Evolutionary conservation across 106 monocot species (phyloP).

Genomic region (Acorus calamus): DNA sequence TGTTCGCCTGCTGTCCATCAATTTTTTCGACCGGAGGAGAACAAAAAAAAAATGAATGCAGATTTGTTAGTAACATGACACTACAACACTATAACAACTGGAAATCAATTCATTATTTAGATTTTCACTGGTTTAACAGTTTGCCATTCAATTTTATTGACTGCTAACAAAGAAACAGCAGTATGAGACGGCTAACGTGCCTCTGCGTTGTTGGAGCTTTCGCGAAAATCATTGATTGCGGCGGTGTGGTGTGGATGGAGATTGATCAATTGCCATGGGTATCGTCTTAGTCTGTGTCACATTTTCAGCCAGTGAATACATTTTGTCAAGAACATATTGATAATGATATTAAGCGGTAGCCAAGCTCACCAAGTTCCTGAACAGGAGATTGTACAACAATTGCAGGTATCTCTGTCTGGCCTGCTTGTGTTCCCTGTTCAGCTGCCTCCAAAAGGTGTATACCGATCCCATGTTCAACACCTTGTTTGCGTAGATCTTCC

Average conservation of each 20-base stretch:
- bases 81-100: not conserved
- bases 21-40: too few species aligned
- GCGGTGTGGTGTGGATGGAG: not conserved
- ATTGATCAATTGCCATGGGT: conserved; percentile 15
- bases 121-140: too few species aligned
- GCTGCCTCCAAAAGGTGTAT: conserved; percentile 65
- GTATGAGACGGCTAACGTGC: conserved; percentile 23
- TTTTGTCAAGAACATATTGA: too few species aligned
- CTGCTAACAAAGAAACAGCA: not conserved
- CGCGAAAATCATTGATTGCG: not conserved
- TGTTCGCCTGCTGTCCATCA: conserved; percentile 12
- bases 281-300: conserved; percentile 32
- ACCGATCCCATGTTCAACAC: conserved; percentile 78
- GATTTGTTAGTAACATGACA: conserved; percentile 11
- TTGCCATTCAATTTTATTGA: not conserved
- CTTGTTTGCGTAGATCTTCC: conserved; percentile 96
- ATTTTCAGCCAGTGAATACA: not conserved
- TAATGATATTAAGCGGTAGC: too few species aligned
- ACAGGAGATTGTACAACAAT: conserved; percentile 85
- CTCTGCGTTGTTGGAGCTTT: conserved; percentile 17
- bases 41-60: not conserved
- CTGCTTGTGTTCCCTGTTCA: conserved; percentile 69
- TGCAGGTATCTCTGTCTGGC: conserved; percentile 74
- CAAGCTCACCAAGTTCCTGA: conserved; percentile 29
- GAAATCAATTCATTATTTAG: too few species aligned